phyloP scores from a whole-genome alignment of 176 grass and related monocot genomes.

The Avena eriantha region DNA sequence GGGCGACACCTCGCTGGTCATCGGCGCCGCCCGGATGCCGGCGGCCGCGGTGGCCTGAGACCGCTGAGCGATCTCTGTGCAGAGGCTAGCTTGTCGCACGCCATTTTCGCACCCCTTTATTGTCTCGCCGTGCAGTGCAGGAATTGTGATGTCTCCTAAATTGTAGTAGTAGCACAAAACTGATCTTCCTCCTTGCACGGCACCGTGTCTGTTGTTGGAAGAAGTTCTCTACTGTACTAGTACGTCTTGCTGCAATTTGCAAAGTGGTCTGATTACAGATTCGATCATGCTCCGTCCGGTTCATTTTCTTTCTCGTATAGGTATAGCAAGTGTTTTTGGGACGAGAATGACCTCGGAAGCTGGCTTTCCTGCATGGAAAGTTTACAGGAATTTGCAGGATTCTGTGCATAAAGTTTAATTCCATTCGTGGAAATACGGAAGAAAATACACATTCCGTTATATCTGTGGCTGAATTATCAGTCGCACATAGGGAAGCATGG shows the following conservation, averaged over 20 bases:
- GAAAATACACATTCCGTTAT: too few species aligned
- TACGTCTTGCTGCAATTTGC: neutral
- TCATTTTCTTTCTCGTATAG: neutral
- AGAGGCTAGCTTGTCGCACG: neutral
- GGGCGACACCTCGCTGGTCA: slow-evolving; percentile 9
- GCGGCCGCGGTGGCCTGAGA: slow-evolving; percentile 29
- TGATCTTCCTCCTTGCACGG: neutral
- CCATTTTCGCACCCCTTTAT: neutral
- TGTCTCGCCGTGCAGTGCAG: slow-evolving; percentile 32
- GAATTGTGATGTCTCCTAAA: neutral
- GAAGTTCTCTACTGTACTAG: neutral
- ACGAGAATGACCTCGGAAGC: neutral
- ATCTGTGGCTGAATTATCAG: neutral
- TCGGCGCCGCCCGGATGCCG: slow-evolving; percentile 5
- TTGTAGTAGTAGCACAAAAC: neutral
- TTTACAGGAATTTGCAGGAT: neutral
- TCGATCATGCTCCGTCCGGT: neutral
- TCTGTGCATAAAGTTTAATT: neutral
- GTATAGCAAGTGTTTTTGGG: neutral
- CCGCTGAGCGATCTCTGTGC: neutral
- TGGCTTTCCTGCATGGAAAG: neutral
- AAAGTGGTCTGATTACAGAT: neutral
- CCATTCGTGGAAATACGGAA: neutral
- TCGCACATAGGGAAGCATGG: slow-evolving; percentile 4
- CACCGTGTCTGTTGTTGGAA: neutral